Conservation (phyloP, 371 early-diverging fungal genomes). For the Smittium culicis region DNA sequence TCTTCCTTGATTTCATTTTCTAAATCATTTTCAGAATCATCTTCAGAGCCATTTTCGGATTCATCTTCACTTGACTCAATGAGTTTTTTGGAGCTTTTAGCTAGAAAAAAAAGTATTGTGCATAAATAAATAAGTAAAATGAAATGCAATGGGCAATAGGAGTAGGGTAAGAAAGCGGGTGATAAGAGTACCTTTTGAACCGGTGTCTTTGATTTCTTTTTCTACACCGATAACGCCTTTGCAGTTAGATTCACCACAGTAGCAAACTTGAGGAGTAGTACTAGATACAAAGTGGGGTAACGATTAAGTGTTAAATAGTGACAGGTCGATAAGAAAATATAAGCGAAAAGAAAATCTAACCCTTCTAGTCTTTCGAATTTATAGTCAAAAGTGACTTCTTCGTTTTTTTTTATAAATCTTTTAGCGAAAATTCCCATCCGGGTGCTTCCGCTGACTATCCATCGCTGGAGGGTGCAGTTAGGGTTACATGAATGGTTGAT, state of each 20-base stretch:
- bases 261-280: constrained; percentile 77
- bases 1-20: constrained; percentile 28
- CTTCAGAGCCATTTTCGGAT: constrained; percentile 37
- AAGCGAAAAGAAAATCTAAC: constrained; percentile 8
- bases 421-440: constrained; percentile 72
- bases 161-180: not conserved
- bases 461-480: constrained; percentile 74
- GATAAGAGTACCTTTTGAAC: constrained; percentile 17
- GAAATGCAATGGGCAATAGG: not conserved
- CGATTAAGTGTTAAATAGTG: too few relatives aligned
- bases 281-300: not conserved
- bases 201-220: constrained; percentile 25
- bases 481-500: constrained; percentile 90
- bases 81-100: not conserved
- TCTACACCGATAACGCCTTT: constrained; percentile 78
- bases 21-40: constrained; percentile 36
- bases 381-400: constrained; percentile 89
- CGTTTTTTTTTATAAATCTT: constrained; percentile 48
- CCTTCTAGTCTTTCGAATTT: constrained; percentile 69
- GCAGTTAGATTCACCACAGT: constrained; percentile 79
- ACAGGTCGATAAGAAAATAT: too few relatives aligned
- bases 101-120: not conserved
- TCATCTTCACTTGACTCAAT: constrained; percentile 19
- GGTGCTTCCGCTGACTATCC: constrained; percentile 65
- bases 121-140: not conserved